These are phyloP conservation scores for Wickerhamomyces kurtzmanii DNA, from an alignment of 805 yeast genomes.

Conservation along the genomic window DNA sequence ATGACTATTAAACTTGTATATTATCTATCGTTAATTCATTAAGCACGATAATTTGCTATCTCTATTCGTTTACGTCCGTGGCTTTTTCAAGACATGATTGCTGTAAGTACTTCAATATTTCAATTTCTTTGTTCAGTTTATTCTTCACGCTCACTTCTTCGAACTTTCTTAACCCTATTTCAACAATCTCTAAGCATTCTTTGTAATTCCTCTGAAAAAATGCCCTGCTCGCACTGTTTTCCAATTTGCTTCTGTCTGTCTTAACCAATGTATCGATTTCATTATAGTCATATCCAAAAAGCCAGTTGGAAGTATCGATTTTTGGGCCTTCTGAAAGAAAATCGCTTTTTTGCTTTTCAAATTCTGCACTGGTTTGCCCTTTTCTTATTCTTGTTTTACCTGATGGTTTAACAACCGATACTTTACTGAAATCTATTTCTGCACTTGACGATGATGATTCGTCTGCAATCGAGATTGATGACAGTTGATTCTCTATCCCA, in stretches of 20 bases:
- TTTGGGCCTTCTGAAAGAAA: constrained; percentile 51
- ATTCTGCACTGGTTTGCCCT: constrained; percentile 64
- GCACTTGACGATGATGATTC: constrained; percentile 2
- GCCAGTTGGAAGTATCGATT: constrained; percentile 35
- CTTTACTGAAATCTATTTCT: constrained; percentile 30
- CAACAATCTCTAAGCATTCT: constrained; percentile 37
- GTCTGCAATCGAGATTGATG: constrained; percentile 1
- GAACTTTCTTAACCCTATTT: constrained; percentile 23
- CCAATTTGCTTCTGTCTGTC: constrained; percentile 42
- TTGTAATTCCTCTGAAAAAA: constrained; percentile 46
- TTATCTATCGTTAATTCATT: neutral
- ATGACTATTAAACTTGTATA: neutral
- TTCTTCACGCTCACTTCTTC: constrained; percentile 24
- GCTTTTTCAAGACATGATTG: constrained; percentile 21
- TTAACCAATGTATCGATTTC: constrained; percentile 28
- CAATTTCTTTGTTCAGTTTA: constrained; percentile 37
- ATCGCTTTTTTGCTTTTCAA: constrained; percentile 34
- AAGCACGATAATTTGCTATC: neutral
- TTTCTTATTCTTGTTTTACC: constrained; percentile 47
- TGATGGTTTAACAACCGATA: constrained; percentile 32
- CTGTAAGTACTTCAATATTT: constrained; percentile 38
- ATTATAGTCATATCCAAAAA: constrained; percentile 20
- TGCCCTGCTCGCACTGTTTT: constrained; percentile 53
- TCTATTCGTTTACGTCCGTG: neutral
- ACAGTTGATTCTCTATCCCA: too few relatives aligned